A percentile compares a stretch with the other conserved stretches of the same genome.
phyloP scores from a whole-genome alignment of 805 yeast species.

The Spathaspora sp. region DNA sequence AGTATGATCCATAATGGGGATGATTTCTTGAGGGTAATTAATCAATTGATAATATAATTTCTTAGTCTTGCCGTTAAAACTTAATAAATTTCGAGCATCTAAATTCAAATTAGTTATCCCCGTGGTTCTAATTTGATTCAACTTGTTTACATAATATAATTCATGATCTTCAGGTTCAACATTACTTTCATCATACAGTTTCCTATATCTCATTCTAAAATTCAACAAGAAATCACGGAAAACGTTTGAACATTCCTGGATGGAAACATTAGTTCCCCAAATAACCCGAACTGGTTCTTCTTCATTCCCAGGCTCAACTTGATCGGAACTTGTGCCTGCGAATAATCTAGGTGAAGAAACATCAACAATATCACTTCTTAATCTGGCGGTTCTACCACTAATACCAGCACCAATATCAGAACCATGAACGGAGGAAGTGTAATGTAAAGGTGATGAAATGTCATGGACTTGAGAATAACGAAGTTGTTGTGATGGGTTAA shows the following conservation, averaged over 20 bases:
- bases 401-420: slow-evolving; percentile 36
- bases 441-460: slow-evolving; percentile 50
- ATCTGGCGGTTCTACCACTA: slow-evolving; percentile 39
- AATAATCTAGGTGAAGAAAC: slow-evolving; percentile 71
- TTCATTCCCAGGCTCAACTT: slow-evolving; percentile 10
- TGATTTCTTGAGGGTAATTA: slow-evolving; percentile 93
- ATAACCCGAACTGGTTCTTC: slow-evolving; percentile 85
- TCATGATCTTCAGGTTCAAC: slow-evolving; percentile 61
- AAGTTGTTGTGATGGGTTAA: slow-evolving; percentile 8
- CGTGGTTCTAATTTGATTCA: slow-evolving; percentile 70
- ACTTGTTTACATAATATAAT: slow-evolving; percentile 66
- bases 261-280: slow-evolving; percentile 98
- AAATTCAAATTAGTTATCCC: slow-evolving; percentile 82
- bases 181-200: slow-evolving; percentile 37
- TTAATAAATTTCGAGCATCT: slow-evolving; percentile 75
- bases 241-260: slow-evolving; percentile 76
- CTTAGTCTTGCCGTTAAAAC: slow-evolving; percentile 63
- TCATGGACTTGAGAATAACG: slow-evolving; percentile 19
- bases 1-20: slow-evolving; percentile 97
- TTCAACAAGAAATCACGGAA: slow-evolving; percentile 83
- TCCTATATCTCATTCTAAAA: slow-evolving; percentile 75
- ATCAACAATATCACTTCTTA: slow-evolving; percentile 72
- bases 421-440: slow-evolving; percentile 41
- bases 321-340: slow-evolving; percentile 27
- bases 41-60: slow-evolving; percentile 82